Percentiles rank a stretch among this genome's conserved stretches.
These are phyloP conservation scores for Axilococcus clingmanii DNA, from an alignment of 139 green algal genomes.

Conservation along the genomic window DNA sequence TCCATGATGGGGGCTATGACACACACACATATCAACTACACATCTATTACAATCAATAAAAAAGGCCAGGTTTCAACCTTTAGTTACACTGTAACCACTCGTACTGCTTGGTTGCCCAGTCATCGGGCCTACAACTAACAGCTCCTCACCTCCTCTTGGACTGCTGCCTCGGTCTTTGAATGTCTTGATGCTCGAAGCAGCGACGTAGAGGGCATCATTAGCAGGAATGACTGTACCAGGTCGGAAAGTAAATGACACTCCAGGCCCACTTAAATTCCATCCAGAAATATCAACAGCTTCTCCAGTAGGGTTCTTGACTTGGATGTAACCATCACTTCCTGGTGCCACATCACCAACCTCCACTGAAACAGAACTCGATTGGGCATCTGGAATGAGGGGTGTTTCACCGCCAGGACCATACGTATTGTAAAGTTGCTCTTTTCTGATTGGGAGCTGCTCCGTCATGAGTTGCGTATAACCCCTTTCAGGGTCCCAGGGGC, in stretches of 20 bases:
- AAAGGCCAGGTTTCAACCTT: too few relatives aligned
- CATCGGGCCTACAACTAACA: constrained; percentile 32
- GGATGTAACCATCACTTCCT: constrained; percentile 16
- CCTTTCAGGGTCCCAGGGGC: constrained; percentile 23
- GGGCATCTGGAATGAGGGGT: constrained; percentile 35
- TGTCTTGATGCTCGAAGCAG: constrained; percentile 4
- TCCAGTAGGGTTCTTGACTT: constrained; percentile 41
- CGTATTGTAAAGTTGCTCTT: constrained; percentile 41
- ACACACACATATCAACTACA: too few relatives aligned
- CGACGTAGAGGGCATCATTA: constrained; percentile 21
- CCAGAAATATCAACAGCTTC: constrained; percentile 58
- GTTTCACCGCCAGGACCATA: constrained; percentile 33
- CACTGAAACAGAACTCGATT: constrained; percentile 14
- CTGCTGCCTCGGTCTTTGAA: constrained; percentile 24
- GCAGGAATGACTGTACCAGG: constrained; percentile 42
- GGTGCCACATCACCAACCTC: constrained; percentile 9
- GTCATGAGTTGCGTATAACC: constrained; percentile 53
- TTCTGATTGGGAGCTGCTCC: constrained; percentile 43
- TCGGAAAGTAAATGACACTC: constrained; percentile 9
- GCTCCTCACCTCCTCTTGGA: constrained; percentile 27
- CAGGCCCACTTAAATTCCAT: constrained; percentile 37
- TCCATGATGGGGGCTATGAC: too few relatives aligned
- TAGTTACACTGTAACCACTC: too few relatives aligned
- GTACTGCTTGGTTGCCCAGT: not conserved
- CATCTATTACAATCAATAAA: too few relatives aligned